phyloP scores from a whole-genome alignment of 163 green algal genomes.

The Smithsoniella earleae region DNA sequence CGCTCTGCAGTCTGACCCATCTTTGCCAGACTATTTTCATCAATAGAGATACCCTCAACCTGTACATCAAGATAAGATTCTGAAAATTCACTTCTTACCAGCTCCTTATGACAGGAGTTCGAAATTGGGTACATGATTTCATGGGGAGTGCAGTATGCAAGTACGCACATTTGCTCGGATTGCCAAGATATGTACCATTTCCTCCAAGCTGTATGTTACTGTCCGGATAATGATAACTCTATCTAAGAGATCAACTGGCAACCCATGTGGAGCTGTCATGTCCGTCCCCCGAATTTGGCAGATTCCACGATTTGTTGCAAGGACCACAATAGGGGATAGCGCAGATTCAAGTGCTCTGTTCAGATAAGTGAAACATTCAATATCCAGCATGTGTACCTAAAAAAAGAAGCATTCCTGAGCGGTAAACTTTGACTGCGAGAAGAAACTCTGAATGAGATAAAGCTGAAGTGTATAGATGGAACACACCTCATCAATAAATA shows the following conservation, averaged over 20 bases:
- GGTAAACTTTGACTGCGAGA: too few species aligned
- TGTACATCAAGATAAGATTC: too few species aligned
- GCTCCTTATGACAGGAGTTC: too few species aligned
- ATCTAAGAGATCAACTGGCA: constrained; percentile 96
- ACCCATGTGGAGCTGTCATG: constrained; percentile 81
- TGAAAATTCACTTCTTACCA: too few species aligned
- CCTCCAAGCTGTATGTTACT: constrained; percentile 81
- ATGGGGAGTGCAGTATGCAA: neutral
- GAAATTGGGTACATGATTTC: too few species aligned
- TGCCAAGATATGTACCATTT: constrained; percentile 91
- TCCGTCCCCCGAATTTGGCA: constrained; percentile 84
- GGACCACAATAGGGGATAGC: constrained; percentile 93
- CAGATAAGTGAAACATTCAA: constrained; percentile 99
- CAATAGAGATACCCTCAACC: constrained; percentile 73
- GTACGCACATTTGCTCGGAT: constrained; percentile 69
- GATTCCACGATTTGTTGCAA: constrained; percentile 94
- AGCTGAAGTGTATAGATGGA: too few species aligned
- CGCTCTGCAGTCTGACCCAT: constrained; percentile 79
- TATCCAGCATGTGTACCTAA: constrained; percentile 96
- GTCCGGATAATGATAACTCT: constrained; percentile 96
- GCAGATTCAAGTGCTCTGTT: constrained; percentile 86
- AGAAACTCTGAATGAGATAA: too few species aligned
- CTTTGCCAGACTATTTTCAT: constrained; percentile 72
- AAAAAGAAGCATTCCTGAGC: too few species aligned
- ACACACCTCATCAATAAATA: constrained; percentile 92